Evolutionary conservation across 805 yeast genomes (phyloP), one percentile per base, ranked within the genome.

Genomic region (Myxozyma kluyveri): DNA sequence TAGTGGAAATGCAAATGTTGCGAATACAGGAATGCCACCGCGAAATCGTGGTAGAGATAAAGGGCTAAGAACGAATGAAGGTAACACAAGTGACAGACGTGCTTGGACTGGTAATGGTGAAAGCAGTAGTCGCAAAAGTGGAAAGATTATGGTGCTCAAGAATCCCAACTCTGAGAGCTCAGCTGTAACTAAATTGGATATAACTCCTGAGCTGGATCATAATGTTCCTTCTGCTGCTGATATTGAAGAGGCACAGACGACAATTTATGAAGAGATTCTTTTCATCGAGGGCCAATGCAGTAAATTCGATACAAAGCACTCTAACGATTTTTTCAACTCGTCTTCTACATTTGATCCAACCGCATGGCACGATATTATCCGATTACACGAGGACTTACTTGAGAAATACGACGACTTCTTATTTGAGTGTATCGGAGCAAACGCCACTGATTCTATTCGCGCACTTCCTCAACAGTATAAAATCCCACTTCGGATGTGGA

Each of bases 351-450:
- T 40, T 27, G 48, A 41, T 6, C 50, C 35, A 14, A 42, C 33
- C 3, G 24, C 35, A 18, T 56, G 58, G 54, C 29, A 47, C 33
- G 59, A 45, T 7, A 12, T 47, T 4, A 33, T 46, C 27, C 46
- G 38, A 7, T 31, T 43, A n/a, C 55, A 56, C 31, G 47, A 44
- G 19, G 36, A 44, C 10, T 31, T 56, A 27, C 36, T 56, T 12
- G 54, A 56, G 36, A 44, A 32, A n/a, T 49, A 54, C 37, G 60
- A 56, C n/a, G 57, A 52, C 24, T 56, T 49, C 31, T 10, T 56
- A 27, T 54, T 56, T 33, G 45, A 45, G 3, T 54, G 54, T 39
- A 17, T 27, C 27, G 24, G 44, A 24, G 39, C 47, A 5, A 45
- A 47, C 27, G 53, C 54, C 2, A 26, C 52, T 17, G 48, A 45